Evolutionary conservation across 768 basidiomycete genomes (phyloP), one percentile per base, ranked within the genome.

Genomic region (Porpolomopsis calyptriformis): DNA sequence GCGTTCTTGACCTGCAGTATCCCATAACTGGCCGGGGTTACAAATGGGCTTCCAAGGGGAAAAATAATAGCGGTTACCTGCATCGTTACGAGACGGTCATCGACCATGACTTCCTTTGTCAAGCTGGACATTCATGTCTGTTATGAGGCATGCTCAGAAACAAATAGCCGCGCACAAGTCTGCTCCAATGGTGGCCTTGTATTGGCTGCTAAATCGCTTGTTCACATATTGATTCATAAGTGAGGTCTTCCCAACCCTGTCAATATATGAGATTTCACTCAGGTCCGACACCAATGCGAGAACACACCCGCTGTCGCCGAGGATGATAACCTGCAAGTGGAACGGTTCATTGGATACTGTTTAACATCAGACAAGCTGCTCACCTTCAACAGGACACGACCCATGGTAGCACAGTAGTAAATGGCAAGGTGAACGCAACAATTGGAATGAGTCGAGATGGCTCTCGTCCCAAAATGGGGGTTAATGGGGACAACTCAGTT

Each of bases 221-320:
- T 97, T 98, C 53, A 99, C 96, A 71, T 96, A 98, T 69, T 99
- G 96, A 72, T 97, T 97, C 96, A 99, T 99, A 57, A 99, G 84
- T 23, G 94, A 98, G 34, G 96, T 98, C 84, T 98, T 98, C 35
- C 93, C 94, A 64, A 97, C 94, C 48, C 93, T 93, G 57, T 14
- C 2, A 50, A 58, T 45, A 60, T 53, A 41, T 52, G 43, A 35
- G 22, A n/a, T 14, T 11, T 12, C 14, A 14, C 16, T 29, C 27
- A 12, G 29, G 19, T 7, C 26, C 7, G 35, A 42, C 48, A 49
- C 22, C 25, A 24, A 52, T 48, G 51, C 52, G 24, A 22, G 55
- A 44, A 74, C 87, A 51, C 60, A 90, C 88, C 88, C 88, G 66
- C 88, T 91, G 75, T 98, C 96, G 56, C 94, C 94, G 51, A 98